Base-by-base conservation (phyloP, 495 filamentous ascomycete genomes). In the Neurospora tetraspora region DNA sequence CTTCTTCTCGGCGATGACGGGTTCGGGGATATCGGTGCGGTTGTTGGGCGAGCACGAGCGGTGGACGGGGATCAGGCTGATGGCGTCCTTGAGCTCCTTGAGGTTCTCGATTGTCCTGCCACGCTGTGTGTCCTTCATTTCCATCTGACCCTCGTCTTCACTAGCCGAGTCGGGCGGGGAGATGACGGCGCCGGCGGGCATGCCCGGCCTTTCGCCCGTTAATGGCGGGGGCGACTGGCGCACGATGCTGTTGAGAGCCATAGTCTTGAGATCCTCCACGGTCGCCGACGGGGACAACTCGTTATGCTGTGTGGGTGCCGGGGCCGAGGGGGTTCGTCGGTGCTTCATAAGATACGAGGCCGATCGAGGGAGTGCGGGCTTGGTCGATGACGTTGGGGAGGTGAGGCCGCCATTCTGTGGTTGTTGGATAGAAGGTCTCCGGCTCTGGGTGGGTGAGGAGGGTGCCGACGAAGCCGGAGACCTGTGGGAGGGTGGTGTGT, bases 111-210 rank as follows among this genome's bases (percentile, higher is more conserved):
- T 83, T 53, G 86, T 83, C 72, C 89, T 86, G 42, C 84, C 85
- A 70, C 74, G 76, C 9, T 12, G 45, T 18, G 53, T 8, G 12
- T 65, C 53, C 53, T 65, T 65, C 27, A 34, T 65, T 4, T 65
- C 53, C 53, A 65, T 11, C 14, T 77, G 70, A 18, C 79, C 78
- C 77, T 81, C 86, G 76, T 97, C 94, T 80, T 99, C 96, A 79
- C 93, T 93, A 42, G 86, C 85, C 12, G 95, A 97, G 71, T 97
- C 94, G 1, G 94, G 94, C 27, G 94, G 94, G 4, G 94, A 96
- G 34, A 94, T 90, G 68, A 96, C 85, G 43, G 93, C 93, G 69
- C 91, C 93, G 42, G 89, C 87, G 39, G 93, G 93, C 80, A 97
- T 93, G 47, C 83, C 73, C 3, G 7, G 53, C 31, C 83, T 81